Evolutionary conservation across 306 rosid species (phyloP).

Genomic region (Comarum palustre): DNA sequence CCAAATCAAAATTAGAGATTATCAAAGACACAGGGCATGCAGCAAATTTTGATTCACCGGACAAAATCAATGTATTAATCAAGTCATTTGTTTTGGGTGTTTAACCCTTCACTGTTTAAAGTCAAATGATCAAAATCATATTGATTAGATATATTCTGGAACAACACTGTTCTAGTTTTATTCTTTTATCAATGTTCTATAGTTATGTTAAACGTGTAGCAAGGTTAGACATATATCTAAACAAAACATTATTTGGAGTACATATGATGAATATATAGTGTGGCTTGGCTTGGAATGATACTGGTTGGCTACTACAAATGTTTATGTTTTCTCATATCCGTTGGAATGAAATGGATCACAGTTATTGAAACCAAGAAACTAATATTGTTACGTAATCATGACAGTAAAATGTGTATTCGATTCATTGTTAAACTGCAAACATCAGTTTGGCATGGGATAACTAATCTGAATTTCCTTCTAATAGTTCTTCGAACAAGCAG

Average conservation of each 20-base stretch:
- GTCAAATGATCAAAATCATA: not conserved
- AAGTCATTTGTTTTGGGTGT: slow-evolving; percentile 23
- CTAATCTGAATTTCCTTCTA: no score
- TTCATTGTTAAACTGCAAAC: no score
- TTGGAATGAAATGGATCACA: not conserved
- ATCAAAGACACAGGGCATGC: slow-evolving; percentile 39
- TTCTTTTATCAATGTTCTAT: not conserved
- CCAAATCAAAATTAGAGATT: slow-evolving; percentile 33
- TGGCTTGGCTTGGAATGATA: not conserved
- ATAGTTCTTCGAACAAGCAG: no score
- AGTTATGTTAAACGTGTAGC: not conserved
- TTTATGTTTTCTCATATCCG: not conserved
- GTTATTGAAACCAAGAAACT: not conserved
- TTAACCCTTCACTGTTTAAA: not conserved
- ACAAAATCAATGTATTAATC: slow-evolving; percentile 22
- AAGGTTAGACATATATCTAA: not conserved
- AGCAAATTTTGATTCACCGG: slow-evolving; percentile 32
- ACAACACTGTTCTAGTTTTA: no score
- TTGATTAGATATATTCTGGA: not conserved
- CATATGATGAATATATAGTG: not conserved
- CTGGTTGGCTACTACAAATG: not conserved
- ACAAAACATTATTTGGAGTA: not conserved
- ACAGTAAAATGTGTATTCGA: no score
- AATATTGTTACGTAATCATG: no score
- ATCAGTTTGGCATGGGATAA: no score